Percentiles rank a stretch among this genome's conserved stretches.
Conservation (phyloP, 2,329 filamentous ascomycete genomes). For the Colletotrichum endophyticum region DNA sequence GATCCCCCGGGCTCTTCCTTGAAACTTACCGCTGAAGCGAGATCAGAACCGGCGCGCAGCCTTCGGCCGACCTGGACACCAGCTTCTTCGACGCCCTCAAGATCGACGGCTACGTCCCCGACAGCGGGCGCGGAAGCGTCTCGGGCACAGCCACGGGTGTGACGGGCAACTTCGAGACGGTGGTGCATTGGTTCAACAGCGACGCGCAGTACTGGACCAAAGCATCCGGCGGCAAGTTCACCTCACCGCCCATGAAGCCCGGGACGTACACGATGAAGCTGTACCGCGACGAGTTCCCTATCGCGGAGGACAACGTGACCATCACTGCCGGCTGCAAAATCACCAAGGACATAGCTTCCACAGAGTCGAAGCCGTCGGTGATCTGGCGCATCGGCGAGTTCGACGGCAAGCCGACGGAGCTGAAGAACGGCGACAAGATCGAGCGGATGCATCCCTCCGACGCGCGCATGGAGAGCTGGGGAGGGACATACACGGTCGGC, state of each 20-base stretch:
- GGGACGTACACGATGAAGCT: constrained; percentile 66
- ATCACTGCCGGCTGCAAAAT: constrained; percentile 52
- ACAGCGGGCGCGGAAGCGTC: constrained; percentile 54
- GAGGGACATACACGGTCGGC: constrained; percentile 56
- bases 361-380: constrained; percentile 41
- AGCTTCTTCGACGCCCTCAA: constrained; percentile 59
- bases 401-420: constrained; percentile 60
- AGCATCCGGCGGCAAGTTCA: constrained; percentile 51
- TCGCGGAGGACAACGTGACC: constrained; percentile 48
- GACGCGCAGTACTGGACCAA: constrained; percentile 64
- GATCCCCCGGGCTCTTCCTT: too few species aligned
- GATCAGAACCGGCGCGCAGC: constrained; percentile 48
- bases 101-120: constrained; percentile 57
- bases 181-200: constrained; percentile 63
- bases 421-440: constrained; percentile 63
- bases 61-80: constrained; percentile 48
- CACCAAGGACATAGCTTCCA: constrained; percentile 51
- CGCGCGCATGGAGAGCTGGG: constrained; percentile 57
- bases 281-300: constrained; percentile 59
- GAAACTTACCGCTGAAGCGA: not conserved
- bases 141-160: constrained; percentile 59
- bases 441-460: constrained; percentile 64
- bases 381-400: constrained; percentile 62
- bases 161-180: constrained; percentile 48
- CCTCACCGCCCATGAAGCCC: constrained; percentile 63